Evolutionary conservation across 2,329 filamentous ascomycete genomes (phyloP).

Genomic region (Coniella vitis): DNA sequence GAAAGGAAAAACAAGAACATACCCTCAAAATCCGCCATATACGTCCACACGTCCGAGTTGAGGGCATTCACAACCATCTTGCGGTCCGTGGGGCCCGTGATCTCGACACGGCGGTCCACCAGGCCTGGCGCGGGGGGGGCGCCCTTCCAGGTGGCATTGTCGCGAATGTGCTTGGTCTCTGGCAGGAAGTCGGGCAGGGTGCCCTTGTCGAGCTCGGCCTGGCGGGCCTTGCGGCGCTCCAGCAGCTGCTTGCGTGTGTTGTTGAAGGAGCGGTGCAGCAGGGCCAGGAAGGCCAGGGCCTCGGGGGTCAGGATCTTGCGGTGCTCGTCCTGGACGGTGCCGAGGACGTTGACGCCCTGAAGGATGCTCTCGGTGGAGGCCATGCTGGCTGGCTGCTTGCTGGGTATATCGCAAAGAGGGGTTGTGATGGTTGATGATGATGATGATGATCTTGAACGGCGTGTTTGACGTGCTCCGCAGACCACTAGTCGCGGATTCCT

Average conservation of each 20-base stretch:
- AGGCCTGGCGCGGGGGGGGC: constrained; percentile 86
- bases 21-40: constrained; percentile 99
- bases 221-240: constrained; percentile 76
- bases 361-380: constrained; percentile 68
- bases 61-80: constrained; percentile 99
- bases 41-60: constrained; percentile 95
- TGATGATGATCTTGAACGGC: constrained; percentile 8
- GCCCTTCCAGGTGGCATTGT: constrained; percentile 89
- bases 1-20: constrained; percentile 25
- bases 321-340: constrained; percentile 67
- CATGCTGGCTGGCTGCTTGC: constrained; percentile 42
- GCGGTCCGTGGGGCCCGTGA: constrained; percentile 91
- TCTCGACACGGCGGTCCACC: constrained; percentile 90
- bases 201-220: constrained; percentile 89
- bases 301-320: constrained; percentile 89
- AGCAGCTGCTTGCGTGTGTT: constrained; percentile 79
- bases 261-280: constrained; percentile 94
- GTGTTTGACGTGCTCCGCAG: no score
- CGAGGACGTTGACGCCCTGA: constrained; percentile 81
- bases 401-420: no score
- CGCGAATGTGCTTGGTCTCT: constrained; percentile 91
- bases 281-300: constrained; percentile 83
- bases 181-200: constrained; percentile 87
- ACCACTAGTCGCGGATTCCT: background rate
- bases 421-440: background rate